Base-by-base conservation (phyloP, 805 yeast species). In the Yamadazyma olivae region DNA sequence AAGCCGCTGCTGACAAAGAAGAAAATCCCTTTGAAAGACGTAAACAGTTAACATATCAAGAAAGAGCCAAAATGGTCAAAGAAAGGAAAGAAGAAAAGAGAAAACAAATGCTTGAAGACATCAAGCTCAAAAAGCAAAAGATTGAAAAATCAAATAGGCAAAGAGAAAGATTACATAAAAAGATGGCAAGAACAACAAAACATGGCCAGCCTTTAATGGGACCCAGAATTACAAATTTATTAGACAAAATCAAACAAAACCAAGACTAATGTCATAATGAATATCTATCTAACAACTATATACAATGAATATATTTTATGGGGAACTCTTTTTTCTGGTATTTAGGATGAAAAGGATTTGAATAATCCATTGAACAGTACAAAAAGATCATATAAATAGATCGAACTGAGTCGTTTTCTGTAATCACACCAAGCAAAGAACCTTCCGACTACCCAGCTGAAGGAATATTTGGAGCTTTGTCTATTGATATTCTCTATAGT, bases 161-260 rank as follows among this genome's bases (percentile, higher is more conserved):
- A 64, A 41, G 69, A 58, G 51, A 64, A 51, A 27, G 62, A 65
- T 51, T 61, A 74, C 49, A 74, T 65, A 53, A 63, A 49, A 48
- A 53, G 17, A 41, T 67, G 3, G 40, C 59, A 6, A 68, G 73
- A 40, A 79, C 67, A 43, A 90, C 95, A 1, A 69, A 70, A 49
- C 54, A 65, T 3, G 98, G 98, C 0, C 98, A 90, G 57, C 97
- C 97, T 2, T 60, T 77, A 30, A 86, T 90, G 91, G 96, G 88
- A 0, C 95, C 96, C 12, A 76, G 95, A 58, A 86, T 90, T 39
- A 81, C 78, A 38, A 76, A 79, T 48, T 64, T 90, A 29, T 67
- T 90, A 32, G 93, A 83, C 36, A 86, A 88, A 57, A 85, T 90
- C 42, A 79, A 76, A 51, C 27, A 34, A 25, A 25, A 33, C 22